Percentiles rank a stretch among this genome's conserved stretches.
Conservation (phyloP, 2,329 filamentous ascomycete genomes). For the Trichothecium sympodiale region DNA sequence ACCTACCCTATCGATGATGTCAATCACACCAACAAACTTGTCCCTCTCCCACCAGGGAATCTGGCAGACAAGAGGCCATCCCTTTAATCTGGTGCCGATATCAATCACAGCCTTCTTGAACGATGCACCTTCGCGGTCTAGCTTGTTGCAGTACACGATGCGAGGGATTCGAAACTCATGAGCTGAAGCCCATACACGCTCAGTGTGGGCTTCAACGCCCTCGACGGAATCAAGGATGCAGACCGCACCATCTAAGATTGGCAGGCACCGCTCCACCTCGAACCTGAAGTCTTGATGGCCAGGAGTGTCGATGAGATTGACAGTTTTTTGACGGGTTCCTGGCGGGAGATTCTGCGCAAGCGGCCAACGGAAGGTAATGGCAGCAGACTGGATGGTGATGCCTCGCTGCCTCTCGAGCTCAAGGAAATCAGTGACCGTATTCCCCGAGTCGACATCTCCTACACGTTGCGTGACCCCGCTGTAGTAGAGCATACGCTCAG, state of each 20-base stretch:
- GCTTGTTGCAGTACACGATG: conserved; percentile 67
- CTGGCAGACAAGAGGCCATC: conserved; percentile 85
- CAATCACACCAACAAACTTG: conserved; percentile 71
- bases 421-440: conserved; percentile 93
- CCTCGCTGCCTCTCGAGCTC: conserved; percentile 84
- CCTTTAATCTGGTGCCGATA: conserved; percentile 65
- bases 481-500: conserved; percentile 97
- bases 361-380: conserved; percentile 92
- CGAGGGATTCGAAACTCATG: conserved; percentile 76
- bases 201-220: conserved; percentile 92
- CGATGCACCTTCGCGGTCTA: conserved; percentile 65
- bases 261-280: conserved; percentile 82
- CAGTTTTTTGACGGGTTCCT: conserved; percentile 45
- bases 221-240: conserved; percentile 88
- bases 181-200: conserved; percentile 90
- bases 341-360: conserved; percentile 34
- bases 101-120: conserved; percentile 82
- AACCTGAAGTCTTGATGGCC: conserved; percentile 97
- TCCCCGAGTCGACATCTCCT: conserved; percentile 92
- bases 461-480: conserved; percentile 80
- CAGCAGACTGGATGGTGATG: conserved; percentile 95
- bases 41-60: conserved; percentile 90
- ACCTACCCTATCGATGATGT: conserved; percentile 65
- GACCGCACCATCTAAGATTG: conserved; percentile 81
- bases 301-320: conserved; percentile 92